Conservation (phyloP, 768 basidiomycete species). For the Naematelia encephala region DNA sequence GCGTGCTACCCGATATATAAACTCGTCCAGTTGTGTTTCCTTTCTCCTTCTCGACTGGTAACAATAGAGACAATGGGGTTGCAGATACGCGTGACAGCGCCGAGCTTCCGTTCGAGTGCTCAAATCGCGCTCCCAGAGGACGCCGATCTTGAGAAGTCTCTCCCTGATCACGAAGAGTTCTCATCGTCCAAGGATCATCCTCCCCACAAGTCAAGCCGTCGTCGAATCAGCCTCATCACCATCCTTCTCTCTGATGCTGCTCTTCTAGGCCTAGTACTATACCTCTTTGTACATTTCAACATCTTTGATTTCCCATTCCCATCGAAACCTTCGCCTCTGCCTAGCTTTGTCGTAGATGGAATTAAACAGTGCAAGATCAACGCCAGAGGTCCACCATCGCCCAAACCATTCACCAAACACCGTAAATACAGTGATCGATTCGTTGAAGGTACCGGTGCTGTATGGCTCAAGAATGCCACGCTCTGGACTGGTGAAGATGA, state of each 20-base stretch:
- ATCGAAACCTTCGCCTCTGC: constrained; percentile 17
- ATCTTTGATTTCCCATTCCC: constrained; percentile 34
- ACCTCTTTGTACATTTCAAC: not conserved
- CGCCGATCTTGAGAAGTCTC: not conserved
- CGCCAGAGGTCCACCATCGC: constrained; percentile 29
- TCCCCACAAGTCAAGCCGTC: not conserved
- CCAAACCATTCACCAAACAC: constrained; percentile 18
- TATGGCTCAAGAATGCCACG: constrained; percentile 65
- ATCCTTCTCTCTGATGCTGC: constrained; percentile 7
- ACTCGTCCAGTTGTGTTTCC: not conserved
- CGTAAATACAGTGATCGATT: constrained; percentile 44
- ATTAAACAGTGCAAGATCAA: constrained; percentile 48
- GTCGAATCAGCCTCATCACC: constrained; percentile 1
- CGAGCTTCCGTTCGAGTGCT: not conserved
- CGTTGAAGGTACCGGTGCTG: constrained; percentile 56
- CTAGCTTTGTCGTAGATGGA: constrained; percentile 33
- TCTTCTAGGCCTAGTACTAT: constrained; percentile 2
- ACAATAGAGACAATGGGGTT: not conserved
- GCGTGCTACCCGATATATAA: not conserved
- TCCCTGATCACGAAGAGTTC: not conserved
- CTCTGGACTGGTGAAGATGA: constrained; percentile 70
- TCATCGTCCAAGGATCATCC: not conserved
- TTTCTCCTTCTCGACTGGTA: not conserved
- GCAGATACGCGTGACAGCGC: not conserved
- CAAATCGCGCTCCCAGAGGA: not conserved